Base-by-base conservation (phyloP, 1,284 basidiomycete genomes). In the Leccinum pachyderme region DNA sequence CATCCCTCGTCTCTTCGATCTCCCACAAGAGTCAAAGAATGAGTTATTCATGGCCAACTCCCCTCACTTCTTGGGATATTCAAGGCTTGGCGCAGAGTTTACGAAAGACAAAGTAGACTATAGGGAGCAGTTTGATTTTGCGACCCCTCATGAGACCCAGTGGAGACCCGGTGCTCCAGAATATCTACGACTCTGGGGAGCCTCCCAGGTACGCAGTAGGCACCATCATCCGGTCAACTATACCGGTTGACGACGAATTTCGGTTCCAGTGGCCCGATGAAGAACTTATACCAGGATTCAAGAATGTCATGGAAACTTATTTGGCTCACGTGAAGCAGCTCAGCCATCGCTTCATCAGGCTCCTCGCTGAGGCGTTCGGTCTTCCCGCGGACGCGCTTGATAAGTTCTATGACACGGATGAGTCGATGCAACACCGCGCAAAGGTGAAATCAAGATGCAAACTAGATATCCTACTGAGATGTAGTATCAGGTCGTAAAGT, bases 121-220 rank as follows among this genome's bases (percentile, higher is more conserved):
- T n/a, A 64, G 75, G 32, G 75, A 76, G 54, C 73, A 75, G 52
- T 76, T 76, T 44, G 75, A 77, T 51, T 68, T 77, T 49, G 76
- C 65, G 8, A 75, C 73, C 15, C 71, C 65, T 15, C 68, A 70
- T 46, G 66, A 72, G 47, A 68, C 63, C 1, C 57, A 61, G 41
- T 77, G 74, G 73, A 66, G 58, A 37, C 65, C 66, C 2, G 73
- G 75, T n/a, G 65, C 65, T 37, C 71, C 70, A 1, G 73, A 76
- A 25, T 71, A 73, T 54, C 28, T 74, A 48, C 70, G 70, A n/a
- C 52, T 77, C 22, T 76, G 75, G 73, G 75, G 75, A 9, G 65
- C 65, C 28, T 59, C 62, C 27, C 74, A 76, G 66, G 77, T 77
- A 51, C 54, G 61, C 45, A 15, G 13, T n/a, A 22, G 5, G 12